Evolutionary conservation across 129 eudicot genomes (phyloP).

Genomic region (Glebionis coronaria): DNA sequence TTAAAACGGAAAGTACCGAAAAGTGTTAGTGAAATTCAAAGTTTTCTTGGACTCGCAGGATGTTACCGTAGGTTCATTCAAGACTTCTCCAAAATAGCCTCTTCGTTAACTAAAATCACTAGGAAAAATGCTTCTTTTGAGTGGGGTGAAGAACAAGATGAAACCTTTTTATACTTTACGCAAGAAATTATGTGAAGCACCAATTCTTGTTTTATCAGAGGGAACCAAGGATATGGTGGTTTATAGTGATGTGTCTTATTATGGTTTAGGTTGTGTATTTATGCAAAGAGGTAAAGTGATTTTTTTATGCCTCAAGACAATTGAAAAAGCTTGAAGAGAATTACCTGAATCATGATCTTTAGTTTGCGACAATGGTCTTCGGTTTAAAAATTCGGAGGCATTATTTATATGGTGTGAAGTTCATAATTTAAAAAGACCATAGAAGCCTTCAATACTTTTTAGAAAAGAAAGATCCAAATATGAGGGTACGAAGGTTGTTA

Average conservation of each 20-base stretch:
- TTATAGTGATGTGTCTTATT: background rate
- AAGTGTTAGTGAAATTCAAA: background rate
- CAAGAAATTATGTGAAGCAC: background rate
- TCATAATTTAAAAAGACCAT: background rate
- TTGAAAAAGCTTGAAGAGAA: no score
- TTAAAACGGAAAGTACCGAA: background rate
- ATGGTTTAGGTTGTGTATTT: background rate
- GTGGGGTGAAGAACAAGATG: background rate
- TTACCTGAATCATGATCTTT: no score
- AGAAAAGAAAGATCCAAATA: background rate
- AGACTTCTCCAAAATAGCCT: background rate
- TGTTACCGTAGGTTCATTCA: background rate
- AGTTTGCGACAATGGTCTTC: no score
- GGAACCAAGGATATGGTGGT: background rate
- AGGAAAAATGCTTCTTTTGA: background rate
- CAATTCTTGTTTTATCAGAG: background rate
- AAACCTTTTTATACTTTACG: background rate
- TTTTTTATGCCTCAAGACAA: no score
- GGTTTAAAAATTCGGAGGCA: background rate
- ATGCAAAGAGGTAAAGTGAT: background rate
- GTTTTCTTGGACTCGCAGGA: background rate
- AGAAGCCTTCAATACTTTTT: background rate
- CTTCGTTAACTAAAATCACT: background rate
- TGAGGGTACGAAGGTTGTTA: background rate
- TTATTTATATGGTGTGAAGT: background rate